Evolutionary conservation across 169 alveolate genomes (phyloP).

Genomic region (Plasmodium inui): DNA sequence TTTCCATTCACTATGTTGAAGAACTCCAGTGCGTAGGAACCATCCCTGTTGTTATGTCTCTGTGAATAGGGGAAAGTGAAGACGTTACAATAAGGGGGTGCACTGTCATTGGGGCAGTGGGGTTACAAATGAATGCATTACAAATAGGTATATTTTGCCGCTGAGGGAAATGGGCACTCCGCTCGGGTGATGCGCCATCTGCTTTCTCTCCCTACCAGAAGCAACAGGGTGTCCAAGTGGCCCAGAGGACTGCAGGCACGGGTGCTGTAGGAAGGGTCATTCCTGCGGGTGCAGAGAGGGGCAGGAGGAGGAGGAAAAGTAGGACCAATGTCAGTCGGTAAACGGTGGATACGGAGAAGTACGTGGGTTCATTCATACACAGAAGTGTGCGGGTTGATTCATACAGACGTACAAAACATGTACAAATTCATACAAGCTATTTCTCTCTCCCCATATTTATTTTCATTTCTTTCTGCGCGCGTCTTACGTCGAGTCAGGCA

Average conservation of each 20-base stretch:
- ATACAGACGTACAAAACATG: background rate
- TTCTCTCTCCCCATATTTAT: too few relatives aligned
- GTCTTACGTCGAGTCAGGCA: background rate
- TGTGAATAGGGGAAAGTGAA: background rate
- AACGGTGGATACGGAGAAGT: background rate
- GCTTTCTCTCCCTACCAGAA: conserved; percentile 1
- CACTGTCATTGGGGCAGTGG: too few relatives aligned
- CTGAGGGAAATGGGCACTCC: background rate
- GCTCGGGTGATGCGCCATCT: background rate
- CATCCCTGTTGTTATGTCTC: background rate
- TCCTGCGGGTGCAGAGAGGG: conserved; percentile 9
- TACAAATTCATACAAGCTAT: background rate
- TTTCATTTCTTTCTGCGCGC: background rate
- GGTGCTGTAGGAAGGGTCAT: background rate
- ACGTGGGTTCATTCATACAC: background rate
- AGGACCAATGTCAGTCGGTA: too few relatives aligned
- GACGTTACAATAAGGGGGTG: too few relatives aligned
- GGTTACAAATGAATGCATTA: background rate
- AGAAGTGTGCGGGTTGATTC: background rate
- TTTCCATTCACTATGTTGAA: conserved; percentile 43
- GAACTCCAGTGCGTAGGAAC: conserved; percentile 30
- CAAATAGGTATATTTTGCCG: background rate
- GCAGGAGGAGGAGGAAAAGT: background rate
- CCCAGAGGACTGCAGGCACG: conserved; percentile 50
- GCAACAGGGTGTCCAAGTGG: conserved; percentile 57